Evolutionary conservation across 2,329 filamentous ascomycete genomes (phyloP).

Genomic region (Trematosphaeria pertusa): DNA sequence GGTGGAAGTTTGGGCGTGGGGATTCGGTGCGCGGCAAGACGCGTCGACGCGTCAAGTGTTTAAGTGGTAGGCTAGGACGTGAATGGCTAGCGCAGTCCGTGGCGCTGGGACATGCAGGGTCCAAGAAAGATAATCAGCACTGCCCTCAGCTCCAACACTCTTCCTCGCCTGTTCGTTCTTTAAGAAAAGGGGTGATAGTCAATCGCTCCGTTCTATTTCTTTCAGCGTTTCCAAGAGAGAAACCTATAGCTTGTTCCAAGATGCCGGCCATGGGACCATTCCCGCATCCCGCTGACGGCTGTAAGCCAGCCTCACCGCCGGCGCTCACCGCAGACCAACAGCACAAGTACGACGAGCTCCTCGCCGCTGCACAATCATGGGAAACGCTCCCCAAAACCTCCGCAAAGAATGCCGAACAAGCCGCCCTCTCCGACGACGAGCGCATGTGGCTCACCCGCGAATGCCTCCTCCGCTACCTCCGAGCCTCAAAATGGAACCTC

Average conservation of each 20-base stretch:
- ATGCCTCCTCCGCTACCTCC: slow-evolving; percentile 89
- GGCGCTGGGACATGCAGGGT: too few relatives aligned
- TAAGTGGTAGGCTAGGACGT: slow-evolving; percentile 28
- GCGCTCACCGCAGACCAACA: slow-evolving; percentile 78
- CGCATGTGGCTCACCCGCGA: slow-evolving; percentile 90
- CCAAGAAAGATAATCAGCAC: too few relatives aligned
- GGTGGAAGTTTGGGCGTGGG: slow-evolving; percentile 3
- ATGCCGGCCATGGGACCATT: slow-evolving; percentile 44
- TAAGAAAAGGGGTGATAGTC: too few relatives aligned
- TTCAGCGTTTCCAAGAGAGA: too few relatives aligned
- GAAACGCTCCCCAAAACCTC: slow-evolving; percentile 70
- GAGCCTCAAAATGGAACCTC: slow-evolving; percentile 86
- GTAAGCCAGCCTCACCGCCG: slow-evolving; percentile 63
- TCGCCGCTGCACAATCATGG: slow-evolving; percentile 75
- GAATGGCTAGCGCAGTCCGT: slow-evolving; percentile 25
- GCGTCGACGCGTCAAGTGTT: slow-evolving; percentile 19
- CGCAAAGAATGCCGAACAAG: slow-evolving; percentile 63
- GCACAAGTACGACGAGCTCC: slow-evolving; percentile 79
- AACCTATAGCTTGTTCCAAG: too few relatives aligned
- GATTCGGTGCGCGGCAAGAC: slow-evolving; percentile 11
- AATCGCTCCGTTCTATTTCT: too few relatives aligned
- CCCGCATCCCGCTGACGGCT: slow-evolving; percentile 52
- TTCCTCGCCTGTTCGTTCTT: too few relatives aligned
- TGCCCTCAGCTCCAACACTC: too few relatives aligned
- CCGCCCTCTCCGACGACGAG: slow-evolving; percentile 78